phyloP scores from a whole-genome alignment of 345 rosid genomes.

The thale cress (Arabidopsis thaliana) region TAIR10.1 NC_003076.8:26743001-26743500 shows the following conservation, averaged over 20 bases:
- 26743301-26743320: slow-evolving; percentile 27
- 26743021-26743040: not conserved
- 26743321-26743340: slow-evolving; percentile 5
- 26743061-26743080: not conserved
- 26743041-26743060: slow-evolving; percentile 10
- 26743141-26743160: not conserved
- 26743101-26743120: slow-evolving; percentile 20
- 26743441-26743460: slow-evolving; percentile 41
- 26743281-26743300: slow-evolving; percentile 35
- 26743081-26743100: slow-evolving; percentile 20
- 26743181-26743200: slow-evolving; percentile 41
- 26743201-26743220: slow-evolving; percentile 29
- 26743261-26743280: slow-evolving; percentile 19
- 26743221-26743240: not conserved
- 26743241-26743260: not conserved
- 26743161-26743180: slow-evolving; percentile 45
- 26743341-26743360: slow-evolving; percentile 13
- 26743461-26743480: slow-evolving; percentile 43
- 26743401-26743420: slow-evolving; percentile 32
- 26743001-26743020: not conserved
- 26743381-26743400: not conserved
- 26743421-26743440: slow-evolving; percentile 22
- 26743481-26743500: slow-evolving; percentile 39
- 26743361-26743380: not conserved
- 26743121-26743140: slow-evolving; percentile 40